Conservation (phyloP, 192 early-diverging fungal species). For the Backusella macrospora region DNA sequence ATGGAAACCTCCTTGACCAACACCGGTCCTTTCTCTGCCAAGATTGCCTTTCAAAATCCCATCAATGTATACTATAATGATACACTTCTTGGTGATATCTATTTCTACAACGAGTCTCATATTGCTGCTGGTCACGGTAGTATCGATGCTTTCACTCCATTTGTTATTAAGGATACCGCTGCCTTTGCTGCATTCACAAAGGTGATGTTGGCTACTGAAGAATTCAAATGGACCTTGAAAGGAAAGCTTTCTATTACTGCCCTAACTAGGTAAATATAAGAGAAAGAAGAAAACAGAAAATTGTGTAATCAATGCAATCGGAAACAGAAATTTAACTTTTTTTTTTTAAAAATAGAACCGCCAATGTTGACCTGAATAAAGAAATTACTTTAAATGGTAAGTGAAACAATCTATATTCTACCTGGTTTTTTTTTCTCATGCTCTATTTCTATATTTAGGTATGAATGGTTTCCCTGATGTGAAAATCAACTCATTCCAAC, state of each 20-base stretch:
- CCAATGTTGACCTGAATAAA: conserved; percentile 49
- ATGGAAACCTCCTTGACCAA: conserved; percentile 45
- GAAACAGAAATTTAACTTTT: conserved; percentile 31
- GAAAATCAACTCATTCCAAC: too few relatives aligned
- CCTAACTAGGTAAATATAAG: conserved; percentile 20
- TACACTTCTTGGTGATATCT: conserved; percentile 42
- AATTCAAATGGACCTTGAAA: conserved; percentile 35
- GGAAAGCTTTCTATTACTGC: conserved; percentile 36
- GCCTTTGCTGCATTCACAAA: conserved; percentile 50
- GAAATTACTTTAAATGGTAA: conserved; percentile 43
- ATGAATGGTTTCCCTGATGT: too few relatives aligned
- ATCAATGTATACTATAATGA: conserved; percentile 48
- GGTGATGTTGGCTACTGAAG: conserved; percentile 48
- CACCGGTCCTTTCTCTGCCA: conserved; percentile 56
- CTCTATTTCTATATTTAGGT: too few relatives aligned
- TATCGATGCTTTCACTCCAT: conserved; percentile 33
- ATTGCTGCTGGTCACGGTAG: conserved; percentile 51
- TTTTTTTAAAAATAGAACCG: conserved; percentile 25
- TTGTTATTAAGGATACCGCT: conserved; percentile 42
- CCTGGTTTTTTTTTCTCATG: too few relatives aligned
- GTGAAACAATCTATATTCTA: conserved; percentile 1
- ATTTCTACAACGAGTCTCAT: conserved; percentile 35
- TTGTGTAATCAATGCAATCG: conserved; percentile 7
- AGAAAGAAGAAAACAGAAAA: neutral
- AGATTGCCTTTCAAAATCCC: conserved; percentile 49